Evolutionary conservation across 208 protist genomes (phyloP).

Genomic region (Trypanosoma rangeli): DNA sequence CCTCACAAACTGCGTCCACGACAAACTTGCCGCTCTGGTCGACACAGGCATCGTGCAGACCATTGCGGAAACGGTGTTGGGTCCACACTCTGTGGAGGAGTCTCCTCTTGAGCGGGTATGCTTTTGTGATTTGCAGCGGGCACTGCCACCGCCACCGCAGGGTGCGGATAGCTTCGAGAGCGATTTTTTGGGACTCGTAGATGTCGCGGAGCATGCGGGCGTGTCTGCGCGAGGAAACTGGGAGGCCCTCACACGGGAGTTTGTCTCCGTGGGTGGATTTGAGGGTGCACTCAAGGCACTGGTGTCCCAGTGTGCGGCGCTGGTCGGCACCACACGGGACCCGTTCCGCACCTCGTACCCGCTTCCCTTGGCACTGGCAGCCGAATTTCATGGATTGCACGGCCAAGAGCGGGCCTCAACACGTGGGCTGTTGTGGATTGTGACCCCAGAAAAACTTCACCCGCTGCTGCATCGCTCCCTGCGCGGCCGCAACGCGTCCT

Average conservation of each 20-base stretch:
- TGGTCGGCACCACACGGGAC: slow-evolving; percentile 70
- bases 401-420: slow-evolving; percentile 86
- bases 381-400: slow-evolving; percentile 50
- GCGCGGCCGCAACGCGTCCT: slow-evolving; percentile 62
- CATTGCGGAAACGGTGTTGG: slow-evolving; percentile 69
- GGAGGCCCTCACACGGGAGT: slow-evolving; percentile 65
- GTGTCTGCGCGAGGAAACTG: slow-evolving; percentile 69
- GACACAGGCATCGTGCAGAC: slow-evolving; percentile 72
- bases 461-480: slow-evolving; percentile 65
- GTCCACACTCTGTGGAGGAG: slow-evolving; percentile 16
- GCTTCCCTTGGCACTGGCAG: slow-evolving; percentile 35
- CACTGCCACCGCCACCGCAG: slow-evolving; percentile 68
- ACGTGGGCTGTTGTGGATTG: slow-evolving; percentile 83
- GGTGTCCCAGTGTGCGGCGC: slow-evolving; percentile 73
- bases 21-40: slow-evolving; percentile 69
- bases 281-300: slow-evolving; percentile 61
- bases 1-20: slow-evolving; percentile 63
- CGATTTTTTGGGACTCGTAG: slow-evolving; percentile 76
- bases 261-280: slow-evolving; percentile 60
- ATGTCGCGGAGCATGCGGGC: slow-evolving; percentile 33
- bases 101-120: slow-evolving; percentile 77
- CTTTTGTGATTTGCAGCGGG: slow-evolving; percentile 74
- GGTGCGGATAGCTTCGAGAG: slow-evolving; percentile 75
- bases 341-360: slow-evolving; percentile 74
- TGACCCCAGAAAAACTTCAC: slow-evolving; percentile 75